Evolutionary conservation across 2,329 filamentous ascomycete species (phyloP).

Genomic region (Didymosphaeria variabile): DNA sequence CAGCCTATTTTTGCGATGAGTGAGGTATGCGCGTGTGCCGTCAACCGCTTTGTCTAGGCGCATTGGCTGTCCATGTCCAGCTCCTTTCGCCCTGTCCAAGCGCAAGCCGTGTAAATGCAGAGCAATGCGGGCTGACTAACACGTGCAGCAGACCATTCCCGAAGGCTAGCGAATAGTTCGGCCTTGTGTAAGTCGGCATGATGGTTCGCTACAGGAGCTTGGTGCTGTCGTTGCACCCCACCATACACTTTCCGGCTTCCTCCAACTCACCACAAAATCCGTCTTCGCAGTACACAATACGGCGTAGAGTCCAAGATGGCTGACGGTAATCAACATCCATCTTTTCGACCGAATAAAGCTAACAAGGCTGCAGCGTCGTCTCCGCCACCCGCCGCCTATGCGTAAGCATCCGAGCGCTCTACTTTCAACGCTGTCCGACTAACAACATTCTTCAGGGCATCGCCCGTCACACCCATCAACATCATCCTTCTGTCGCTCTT

Average conservation of each 20-base stretch:
- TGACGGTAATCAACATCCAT: slow-evolving; percentile 29
- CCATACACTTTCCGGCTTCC: neutral
- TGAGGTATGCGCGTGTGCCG: slow-evolving; percentile 3
- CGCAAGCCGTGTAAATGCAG: slow-evolving; percentile 23
- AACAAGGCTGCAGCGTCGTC: slow-evolving; percentile 66
- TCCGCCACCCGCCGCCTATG: slow-evolving; percentile 60
- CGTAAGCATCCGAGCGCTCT: slow-evolving; percentile 45
- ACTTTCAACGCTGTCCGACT: slow-evolving; percentile 7
- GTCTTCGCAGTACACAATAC: neutral
- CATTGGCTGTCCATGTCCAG: neutral
- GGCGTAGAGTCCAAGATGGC: slow-evolving; percentile 29
- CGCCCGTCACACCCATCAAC: slow-evolving; percentile 68
- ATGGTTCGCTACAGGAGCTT: slow-evolving; percentile 4
- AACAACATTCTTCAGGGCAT: slow-evolving; percentile 52
- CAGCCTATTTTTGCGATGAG: slow-evolving; percentile 2
- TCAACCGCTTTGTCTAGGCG: neutral
- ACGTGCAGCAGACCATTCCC: neutral
- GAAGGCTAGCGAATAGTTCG: neutral
- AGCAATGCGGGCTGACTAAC: slow-evolving; percentile 21
- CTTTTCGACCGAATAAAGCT: neutral
- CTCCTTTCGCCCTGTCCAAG: slow-evolving; percentile 7
- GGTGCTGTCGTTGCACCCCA: slow-evolving; percentile 26
- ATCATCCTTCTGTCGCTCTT: slow-evolving; percentile 68
- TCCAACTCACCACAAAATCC: slow-evolving; percentile 1
- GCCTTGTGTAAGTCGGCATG: neutral